Conservation (phyloP, 805 yeast species). For the Candida insectorum region DNA sequence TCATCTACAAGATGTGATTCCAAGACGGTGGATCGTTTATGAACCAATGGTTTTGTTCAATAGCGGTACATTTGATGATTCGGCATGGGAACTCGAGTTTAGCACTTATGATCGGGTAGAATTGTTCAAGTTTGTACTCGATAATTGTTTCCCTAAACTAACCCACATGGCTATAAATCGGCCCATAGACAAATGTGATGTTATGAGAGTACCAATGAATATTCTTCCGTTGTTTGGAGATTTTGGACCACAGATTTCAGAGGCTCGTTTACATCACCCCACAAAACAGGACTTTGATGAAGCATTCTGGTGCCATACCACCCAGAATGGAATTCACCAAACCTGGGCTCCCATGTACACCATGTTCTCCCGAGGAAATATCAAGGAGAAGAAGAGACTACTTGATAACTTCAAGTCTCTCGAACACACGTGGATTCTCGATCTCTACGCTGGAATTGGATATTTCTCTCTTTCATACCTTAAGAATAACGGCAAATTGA, state of each 20-base stretch:
- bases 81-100: constrained; percentile 25
- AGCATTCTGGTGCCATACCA: constrained; percentile 69
- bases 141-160: constrained; percentile 13
- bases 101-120: constrained; percentile 5
- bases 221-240: constrained; percentile 61
- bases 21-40: constrained; percentile 59
- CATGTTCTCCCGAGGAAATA: constrained; percentile 86
- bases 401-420: constrained; percentile 40
- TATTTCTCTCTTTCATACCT: constrained; percentile 74
- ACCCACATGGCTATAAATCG: constrained; percentile 71
- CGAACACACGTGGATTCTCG: constrained; percentile 48
- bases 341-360: constrained; percentile 83
- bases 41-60: constrained; percentile 65
- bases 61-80: constrained; percentile 42
- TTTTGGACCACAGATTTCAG: constrained; percentile 58
- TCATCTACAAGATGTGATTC: constrained; percentile 20
- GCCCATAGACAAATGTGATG: constrained; percentile 56
- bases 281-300: constrained; percentile 37
- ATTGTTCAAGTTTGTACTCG: constrained; percentile 13
- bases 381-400: constrained; percentile 73
- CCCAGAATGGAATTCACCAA: constrained; percentile 74
- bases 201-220: constrained; percentile 62
- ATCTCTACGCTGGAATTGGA: constrained; percentile 82
- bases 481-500: constrained; percentile 48
- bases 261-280: constrained; percentile 33